Evolutionary conservation across 257 asterid species (phyloP).

Genomic region (Lycium barbarum): DNA sequence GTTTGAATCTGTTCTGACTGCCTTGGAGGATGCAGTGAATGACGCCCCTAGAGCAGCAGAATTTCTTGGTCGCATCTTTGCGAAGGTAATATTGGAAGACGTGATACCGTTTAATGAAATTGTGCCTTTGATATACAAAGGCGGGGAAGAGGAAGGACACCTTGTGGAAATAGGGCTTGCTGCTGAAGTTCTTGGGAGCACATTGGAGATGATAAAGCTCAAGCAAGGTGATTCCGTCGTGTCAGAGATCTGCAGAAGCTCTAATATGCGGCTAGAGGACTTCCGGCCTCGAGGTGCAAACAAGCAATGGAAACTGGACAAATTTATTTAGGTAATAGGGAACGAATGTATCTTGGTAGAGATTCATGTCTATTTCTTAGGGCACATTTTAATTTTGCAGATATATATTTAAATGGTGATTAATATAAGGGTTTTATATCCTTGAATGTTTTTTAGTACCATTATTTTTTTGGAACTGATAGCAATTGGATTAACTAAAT

Average conservation of each 20-base stretch:
- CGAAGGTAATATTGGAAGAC: slow-evolving; percentile 39
- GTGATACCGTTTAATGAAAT: slow-evolving; percentile 43
- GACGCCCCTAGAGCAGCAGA: slow-evolving; percentile 65
- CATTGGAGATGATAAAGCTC: slow-evolving; percentile 47
- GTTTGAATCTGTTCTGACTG: slow-evolving; percentile 47
- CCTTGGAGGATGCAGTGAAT: slow-evolving; percentile 55
- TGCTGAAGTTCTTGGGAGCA: slow-evolving; percentile 51
- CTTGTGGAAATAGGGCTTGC: slow-evolving; percentile 58
- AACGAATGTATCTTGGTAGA: slow-evolving; percentile 37
- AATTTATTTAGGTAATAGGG: slow-evolving; percentile 43
- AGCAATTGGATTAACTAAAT: neutral
- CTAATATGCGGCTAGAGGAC: slow-evolving; percentile 39
- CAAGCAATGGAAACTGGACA: slow-evolving; percentile 51
- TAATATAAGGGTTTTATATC: slow-evolving; percentile 27
- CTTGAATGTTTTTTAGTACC: neutral
- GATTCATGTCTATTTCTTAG: slow-evolving; percentile 36
- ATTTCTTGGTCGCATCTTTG: slow-evolving; percentile 54
- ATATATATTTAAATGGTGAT: slow-evolving; percentile 31
- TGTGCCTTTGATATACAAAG: slow-evolving; percentile 45
- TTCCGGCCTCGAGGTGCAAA: slow-evolving; percentile 52
- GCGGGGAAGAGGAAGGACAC: slow-evolving; percentile 58
- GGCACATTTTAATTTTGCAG: slow-evolving; percentile 26
- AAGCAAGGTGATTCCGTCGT: slow-evolving; percentile 46
- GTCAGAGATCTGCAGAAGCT: slow-evolving; percentile 38
- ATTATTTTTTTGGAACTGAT: neutral